Conservation (phyloP, 257 asterid genomes). For the Solanum sparsipilum region DNA sequence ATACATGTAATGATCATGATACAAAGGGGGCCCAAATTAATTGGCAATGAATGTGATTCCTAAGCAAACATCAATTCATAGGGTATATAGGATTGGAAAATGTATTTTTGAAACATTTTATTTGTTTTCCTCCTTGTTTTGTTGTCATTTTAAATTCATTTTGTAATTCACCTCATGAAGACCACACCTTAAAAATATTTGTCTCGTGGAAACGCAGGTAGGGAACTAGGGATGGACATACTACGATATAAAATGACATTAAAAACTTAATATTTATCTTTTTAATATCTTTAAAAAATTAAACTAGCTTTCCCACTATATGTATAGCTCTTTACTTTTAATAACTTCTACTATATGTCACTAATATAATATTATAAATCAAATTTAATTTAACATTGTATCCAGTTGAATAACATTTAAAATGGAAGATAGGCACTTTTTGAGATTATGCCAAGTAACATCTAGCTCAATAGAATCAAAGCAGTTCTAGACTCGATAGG, state of each 20-base stretch:
- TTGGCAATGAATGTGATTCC: neutral
- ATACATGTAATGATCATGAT: neutral
- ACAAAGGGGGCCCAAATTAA: neutral
- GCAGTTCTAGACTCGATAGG: neutral
- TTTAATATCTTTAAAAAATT: neutral
- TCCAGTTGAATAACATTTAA: neutral
- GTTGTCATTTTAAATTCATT: too few species aligned
- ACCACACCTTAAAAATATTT: too few species aligned
- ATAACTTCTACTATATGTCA: neutral
- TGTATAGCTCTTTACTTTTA: neutral
- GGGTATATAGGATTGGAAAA: too few species aligned
- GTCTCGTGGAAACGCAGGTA: neutral
- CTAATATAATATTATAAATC: neutral
- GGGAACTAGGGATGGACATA: neutral
- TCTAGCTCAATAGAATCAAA: neutral
- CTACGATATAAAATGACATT: too few species aligned
- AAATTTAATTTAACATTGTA: neutral
- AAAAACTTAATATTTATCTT: too few species aligned
- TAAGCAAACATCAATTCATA: neutral
- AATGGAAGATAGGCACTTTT: neutral
- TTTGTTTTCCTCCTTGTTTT: too few species aligned
- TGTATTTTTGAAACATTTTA: too few species aligned
- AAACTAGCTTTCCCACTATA: neutral
- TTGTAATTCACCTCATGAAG: neutral
- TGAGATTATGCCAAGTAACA: neutral